These are phyloP conservation scores for Dillenia suffruticosa DNA, from an alignment of 164 flowering plant genomes.

Conservation along the genomic window DNA sequence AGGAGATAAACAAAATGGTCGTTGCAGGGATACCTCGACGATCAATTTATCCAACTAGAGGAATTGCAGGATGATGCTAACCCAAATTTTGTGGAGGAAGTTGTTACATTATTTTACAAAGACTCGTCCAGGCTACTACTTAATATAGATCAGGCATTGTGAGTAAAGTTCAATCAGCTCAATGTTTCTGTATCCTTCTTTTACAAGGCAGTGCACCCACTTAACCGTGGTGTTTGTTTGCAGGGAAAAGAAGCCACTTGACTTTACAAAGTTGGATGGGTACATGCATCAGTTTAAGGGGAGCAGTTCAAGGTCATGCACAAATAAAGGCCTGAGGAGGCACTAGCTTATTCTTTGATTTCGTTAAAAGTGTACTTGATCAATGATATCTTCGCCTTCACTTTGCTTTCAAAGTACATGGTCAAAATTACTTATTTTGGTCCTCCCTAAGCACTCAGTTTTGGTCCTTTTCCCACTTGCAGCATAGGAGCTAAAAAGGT, in stretches of 20 bases:
- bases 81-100: conserved; percentile 79
- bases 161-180: conserved; percentile 13
- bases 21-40: conserved; percentile 63
- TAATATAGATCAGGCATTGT: conserved; percentile 60
- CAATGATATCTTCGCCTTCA: too few species aligned
- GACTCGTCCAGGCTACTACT: conserved; percentile 48
- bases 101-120: conserved; percentile 52
- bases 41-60: conserved; percentile 63
- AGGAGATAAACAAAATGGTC: background rate
- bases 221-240: background rate
- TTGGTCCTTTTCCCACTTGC: conserved; percentile 8
- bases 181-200: background rate
- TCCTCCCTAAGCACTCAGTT: too few species aligned
- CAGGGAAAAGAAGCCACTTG: conserved; percentile 52
- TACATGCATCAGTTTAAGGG: conserved; percentile 74
- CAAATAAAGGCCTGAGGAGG: background rate
- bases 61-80: conserved; percentile 65
- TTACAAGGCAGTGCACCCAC: background rate
- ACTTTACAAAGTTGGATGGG: conserved; percentile 50
- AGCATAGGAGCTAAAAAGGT: conserved; percentile 75
- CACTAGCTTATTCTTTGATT: background rate
- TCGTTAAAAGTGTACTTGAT: too few species aligned
- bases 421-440: too few species aligned
- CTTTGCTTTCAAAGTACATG: too few species aligned
- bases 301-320: conserved; percentile 54